Evolutionary conservation across 495 filamentous ascomycete genomes (phyloP), one percentile per base, ranked within the genome.

Genomic region (Tetracladium setigerum): DNA sequence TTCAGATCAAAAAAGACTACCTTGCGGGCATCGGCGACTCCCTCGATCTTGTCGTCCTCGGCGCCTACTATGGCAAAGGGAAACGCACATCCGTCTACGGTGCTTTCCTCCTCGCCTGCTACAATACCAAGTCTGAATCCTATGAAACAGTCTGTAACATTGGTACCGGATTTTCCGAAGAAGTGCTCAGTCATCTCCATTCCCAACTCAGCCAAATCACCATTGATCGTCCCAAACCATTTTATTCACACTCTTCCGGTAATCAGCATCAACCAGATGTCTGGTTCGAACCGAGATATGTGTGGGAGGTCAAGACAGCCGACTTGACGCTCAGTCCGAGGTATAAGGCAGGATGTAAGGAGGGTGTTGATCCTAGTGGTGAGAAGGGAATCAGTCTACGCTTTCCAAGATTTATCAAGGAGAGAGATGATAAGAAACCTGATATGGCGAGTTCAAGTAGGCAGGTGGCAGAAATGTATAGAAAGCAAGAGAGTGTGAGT

Each of bases 71-170:
- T 62, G 92, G 92, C 57, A 87, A 82, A 58, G 92, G 92, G 52
- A 98, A 97, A 64, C 87, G 92, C 41, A 95, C 94, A 0, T 89
- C 84, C 0, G 84, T 90, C 27, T 98, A 95, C 59, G 92, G 92
- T 44, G 88, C 92, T 19, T 98, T 97, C 74, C 74, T 96, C 12
- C 72, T 98, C 0, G 94, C 90, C 1, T 95, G 90, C 64, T 95
- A 94, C 71, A 96, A 95, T 66, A 62, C 82, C 2, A 70, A 62
- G 34, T 75, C 69, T 12, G 84, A 98, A 45, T 81, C 65, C 9
- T 97, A 89, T 66, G 94, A 98, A 65, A 92, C 87, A 0, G 83
- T 97, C 18, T 98, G 94, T 76, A 98, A 98, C 62, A 96, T 98
- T 54, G 92, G 92, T 49, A 98, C 92, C 2, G 92, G 92, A 1